Percentiles rank a stretch among this genome's conserved stretches.
These are phyloP conservation scores for Leishmania guyanensis DNA, from an alignment of 208 protist genomes.

Conservation along the genomic window DNA sequence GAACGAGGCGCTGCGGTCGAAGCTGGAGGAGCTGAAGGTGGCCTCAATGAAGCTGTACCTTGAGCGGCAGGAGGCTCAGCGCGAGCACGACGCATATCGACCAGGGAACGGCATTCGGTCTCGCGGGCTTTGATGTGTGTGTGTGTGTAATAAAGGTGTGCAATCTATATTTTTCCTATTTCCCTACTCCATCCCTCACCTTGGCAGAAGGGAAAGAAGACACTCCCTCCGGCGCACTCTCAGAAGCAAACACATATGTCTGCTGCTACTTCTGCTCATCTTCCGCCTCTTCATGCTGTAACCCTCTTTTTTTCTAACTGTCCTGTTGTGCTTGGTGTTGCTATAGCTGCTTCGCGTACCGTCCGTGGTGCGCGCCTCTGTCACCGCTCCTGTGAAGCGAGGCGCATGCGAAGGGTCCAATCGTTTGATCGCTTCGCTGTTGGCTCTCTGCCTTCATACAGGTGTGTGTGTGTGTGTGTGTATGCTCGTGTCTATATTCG, in stretches of 20 bases:
- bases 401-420: not conserved
- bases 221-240: not conserved
- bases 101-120: slow-evolving; percentile 46
- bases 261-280: not conserved
- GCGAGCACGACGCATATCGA: slow-evolving; percentile 65
- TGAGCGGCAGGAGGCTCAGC: slow-evolving; percentile 84
- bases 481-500: not conserved
- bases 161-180: not conserved
- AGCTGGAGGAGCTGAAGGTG: slow-evolving; percentile 92
- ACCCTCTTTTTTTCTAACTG: not conserved
- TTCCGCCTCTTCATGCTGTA: not conserved
- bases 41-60: slow-evolving; percentile 90
- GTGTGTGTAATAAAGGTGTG: not conserved
- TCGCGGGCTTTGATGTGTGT: slow-evolving; percentile 43
- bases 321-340: not conserved
- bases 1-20: slow-evolving; percentile 81
- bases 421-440: not conserved
- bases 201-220: not conserved
- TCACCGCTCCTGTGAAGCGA: not conserved
- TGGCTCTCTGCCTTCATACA: not conserved
- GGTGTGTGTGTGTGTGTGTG: slow-evolving; percentile 5
- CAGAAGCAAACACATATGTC: not conserved
- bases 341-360: not conserved
- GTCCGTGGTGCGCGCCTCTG: not conserved
- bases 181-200: not conserved